Base-by-base conservation (phyloP, 805 yeast species). In the Metschnikowia shivogae region DNA sequence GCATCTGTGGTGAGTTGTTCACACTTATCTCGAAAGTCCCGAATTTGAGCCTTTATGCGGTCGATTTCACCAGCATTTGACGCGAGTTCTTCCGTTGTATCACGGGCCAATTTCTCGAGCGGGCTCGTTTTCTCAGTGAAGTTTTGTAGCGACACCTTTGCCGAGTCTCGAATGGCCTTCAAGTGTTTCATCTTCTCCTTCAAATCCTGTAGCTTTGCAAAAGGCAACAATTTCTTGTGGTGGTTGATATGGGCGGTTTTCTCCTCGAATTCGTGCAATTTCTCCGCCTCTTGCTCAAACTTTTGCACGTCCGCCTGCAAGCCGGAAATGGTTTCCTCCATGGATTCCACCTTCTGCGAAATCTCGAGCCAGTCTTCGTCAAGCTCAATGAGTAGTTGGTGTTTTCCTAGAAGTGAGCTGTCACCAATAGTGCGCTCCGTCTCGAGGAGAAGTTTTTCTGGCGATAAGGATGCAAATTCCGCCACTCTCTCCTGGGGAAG, bases 401-500 rank as follows among this genome's bases (percentile, higher is more conserved):
- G 95, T 40, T 72, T 73, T 2, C 63, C 64, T 4, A 80, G 60
- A 52, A 90, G 65, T 32, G 76, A 72, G 3, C 83, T 77, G 41
- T 77, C 70, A 5, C 85, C 87, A 28, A 89, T 77, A 1, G 97
- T 89, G 47, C 92, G 68, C 57, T 89, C 88, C 1, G 96, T 87
- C 56, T 88, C 95, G 22, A 71, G 57, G 10, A 93, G 70, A 7
- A 92, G 67, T 48, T 81, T 80, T 50, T 86, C 89, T 1, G 95
- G 86, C 26, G 86, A 76, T 52, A 88, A 67, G 3, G 84, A 78
- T 0, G 97, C 95, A 70, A 93, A 93, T 52, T 87, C 89, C 2
- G 95, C 92, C 6, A 93, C 98, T 48, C 95, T 74, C 56, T 92
- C 98, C 61, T 93, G 99, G 0, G 99, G 96, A 44, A 93, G 68